A percentile compares a stretch with the other conserved stretches of the same genome.
Conservation (phyloP, 805 yeast genomes). For the Monosporozyma aquatica region DNA sequence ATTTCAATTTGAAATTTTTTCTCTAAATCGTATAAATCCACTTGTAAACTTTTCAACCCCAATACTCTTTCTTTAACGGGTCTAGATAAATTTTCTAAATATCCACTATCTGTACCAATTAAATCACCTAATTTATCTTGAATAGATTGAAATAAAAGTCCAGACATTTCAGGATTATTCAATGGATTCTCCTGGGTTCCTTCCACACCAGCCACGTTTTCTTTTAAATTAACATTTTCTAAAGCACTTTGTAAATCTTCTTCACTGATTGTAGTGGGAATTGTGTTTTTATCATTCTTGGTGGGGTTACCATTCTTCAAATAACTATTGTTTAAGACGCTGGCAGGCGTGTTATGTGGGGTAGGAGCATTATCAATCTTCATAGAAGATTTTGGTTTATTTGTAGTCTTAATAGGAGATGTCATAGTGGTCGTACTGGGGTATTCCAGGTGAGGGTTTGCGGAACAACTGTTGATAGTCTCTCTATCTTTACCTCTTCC, state of each 20-base stretch:
- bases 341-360: constrained; percentile 96
- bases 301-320: constrained; percentile 53
- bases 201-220: constrained; percentile 40
- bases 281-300: constrained; percentile 9
- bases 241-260: constrained; percentile 43
- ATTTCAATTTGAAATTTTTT: constrained; percentile 86
- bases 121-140: constrained; percentile 80
- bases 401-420: constrained; percentile 72
- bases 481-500: no score
- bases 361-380: constrained; percentile 91
- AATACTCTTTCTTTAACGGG: constrained; percentile 65
- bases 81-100: constrained; percentile 66
- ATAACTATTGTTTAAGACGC: constrained; percentile 59
- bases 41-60: constrained; percentile 77
- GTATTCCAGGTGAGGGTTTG: no score
- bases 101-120: constrained; percentile 82
- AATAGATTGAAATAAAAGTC: constrained; percentile 68
- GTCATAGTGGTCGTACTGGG: constrained; percentile 66
- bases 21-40: constrained; percentile 71
- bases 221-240: constrained; percentile 1
- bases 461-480: no score
- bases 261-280: constrained; percentile 67
- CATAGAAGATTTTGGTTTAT: constrained; percentile 36
- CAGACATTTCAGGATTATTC: constrained; percentile 41
- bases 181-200: constrained; percentile 34